phyloP scores from a whole-genome alignment of 2,329 filamentous ascomycete species.

The Calonectria leucothoes region DNA sequence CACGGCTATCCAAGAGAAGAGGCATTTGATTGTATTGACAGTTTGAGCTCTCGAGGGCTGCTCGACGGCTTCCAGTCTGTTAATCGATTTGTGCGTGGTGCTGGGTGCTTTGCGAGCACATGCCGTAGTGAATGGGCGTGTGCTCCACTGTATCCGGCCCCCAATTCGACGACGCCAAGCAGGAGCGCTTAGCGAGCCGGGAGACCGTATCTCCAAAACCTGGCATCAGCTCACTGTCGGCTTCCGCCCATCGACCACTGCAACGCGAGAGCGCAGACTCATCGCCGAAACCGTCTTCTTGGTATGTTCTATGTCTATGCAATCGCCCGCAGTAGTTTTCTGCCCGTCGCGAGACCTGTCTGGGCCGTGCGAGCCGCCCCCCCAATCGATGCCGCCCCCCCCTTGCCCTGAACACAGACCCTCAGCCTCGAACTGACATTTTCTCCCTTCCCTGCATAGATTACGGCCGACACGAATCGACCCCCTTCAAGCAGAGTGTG shows the following conservation, averaged over 20 bases:
- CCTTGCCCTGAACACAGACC: conserved; percentile 4
- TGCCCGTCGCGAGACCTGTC: not conserved
- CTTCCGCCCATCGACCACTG: conserved; percentile 37
- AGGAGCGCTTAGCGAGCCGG: conserved; percentile 49
- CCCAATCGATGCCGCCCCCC: conserved; percentile 14
- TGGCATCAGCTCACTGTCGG: conserved; percentile 44
- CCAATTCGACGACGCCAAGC: conserved; percentile 47
- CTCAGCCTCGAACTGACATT: conserved; percentile 22
- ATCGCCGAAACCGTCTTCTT: conserved; percentile 41
- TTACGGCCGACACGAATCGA: conserved; percentile 20
- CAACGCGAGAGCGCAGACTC: conserved; percentile 36
- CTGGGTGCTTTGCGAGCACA: conserved; percentile 42
- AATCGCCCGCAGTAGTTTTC: not conserved
- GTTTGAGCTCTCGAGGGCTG: conserved; percentile 23
- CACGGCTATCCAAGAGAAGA: conserved; percentile 34
- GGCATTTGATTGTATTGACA: conserved; percentile 37
- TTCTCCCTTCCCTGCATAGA: conserved; percentile 16
- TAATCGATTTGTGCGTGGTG: conserved; percentile 30
- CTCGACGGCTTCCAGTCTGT: not conserved
- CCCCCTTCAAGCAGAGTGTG: conserved; percentile 8
- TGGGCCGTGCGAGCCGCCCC: conserved; percentile 10
- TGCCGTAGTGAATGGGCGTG: conserved; percentile 44
- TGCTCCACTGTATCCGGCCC: conserved; percentile 45
- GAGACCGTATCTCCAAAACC: conserved; percentile 41
- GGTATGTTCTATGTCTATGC: conserved; percentile 33